Conservation (phyloP, 2,329 filamentous ascomycete genomes). For the Penicillium sp. region DNA sequence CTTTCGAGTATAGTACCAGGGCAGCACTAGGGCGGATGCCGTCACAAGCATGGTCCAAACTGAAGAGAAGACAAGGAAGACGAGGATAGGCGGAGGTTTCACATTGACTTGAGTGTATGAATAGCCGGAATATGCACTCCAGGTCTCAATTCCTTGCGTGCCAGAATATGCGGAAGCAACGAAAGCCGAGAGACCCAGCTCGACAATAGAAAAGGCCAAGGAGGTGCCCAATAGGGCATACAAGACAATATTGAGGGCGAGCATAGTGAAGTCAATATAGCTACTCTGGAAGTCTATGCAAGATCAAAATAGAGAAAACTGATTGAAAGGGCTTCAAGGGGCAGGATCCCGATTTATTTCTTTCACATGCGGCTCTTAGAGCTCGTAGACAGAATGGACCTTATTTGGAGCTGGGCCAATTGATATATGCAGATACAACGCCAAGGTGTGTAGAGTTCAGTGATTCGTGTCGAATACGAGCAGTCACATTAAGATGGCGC, state of each 20-base stretch:
- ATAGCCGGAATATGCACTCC: constrained; percentile 6
- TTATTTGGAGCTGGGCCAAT: neutral
- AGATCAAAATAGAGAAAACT: neutral
- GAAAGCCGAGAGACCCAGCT: constrained; percentile 29
- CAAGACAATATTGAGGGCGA: constrained; percentile 25
- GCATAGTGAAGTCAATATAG: constrained; percentile 13
- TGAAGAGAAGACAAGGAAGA: constrained; percentile 26
- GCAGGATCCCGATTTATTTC: constrained; percentile 12
- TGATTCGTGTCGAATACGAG: constrained; percentile 17
- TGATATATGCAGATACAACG: neutral
- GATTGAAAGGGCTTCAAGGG: neutral
- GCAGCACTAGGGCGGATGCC: constrained; percentile 19
- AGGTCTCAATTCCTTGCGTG: neutral
- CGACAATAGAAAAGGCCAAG: constrained; percentile 27
- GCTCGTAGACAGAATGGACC: constrained; percentile 4
- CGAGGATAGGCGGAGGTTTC: constrained; percentile 20
- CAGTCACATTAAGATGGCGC: constrained; percentile 13
- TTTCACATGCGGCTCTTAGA: constrained; percentile 8
- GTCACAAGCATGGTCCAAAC: constrained; percentile 28
- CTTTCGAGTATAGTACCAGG: constrained; percentile 20
- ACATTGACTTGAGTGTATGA: constrained; percentile 12
- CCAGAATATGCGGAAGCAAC: constrained; percentile 9
- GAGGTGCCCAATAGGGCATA: constrained; percentile 24
- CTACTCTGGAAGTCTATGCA: neutral
- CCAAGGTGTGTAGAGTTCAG: constrained; percentile 2